phyloP scores from a whole-genome alignment of 225 moss, liverwort and hornwort genomes.

The Asterella californica region DNA sequence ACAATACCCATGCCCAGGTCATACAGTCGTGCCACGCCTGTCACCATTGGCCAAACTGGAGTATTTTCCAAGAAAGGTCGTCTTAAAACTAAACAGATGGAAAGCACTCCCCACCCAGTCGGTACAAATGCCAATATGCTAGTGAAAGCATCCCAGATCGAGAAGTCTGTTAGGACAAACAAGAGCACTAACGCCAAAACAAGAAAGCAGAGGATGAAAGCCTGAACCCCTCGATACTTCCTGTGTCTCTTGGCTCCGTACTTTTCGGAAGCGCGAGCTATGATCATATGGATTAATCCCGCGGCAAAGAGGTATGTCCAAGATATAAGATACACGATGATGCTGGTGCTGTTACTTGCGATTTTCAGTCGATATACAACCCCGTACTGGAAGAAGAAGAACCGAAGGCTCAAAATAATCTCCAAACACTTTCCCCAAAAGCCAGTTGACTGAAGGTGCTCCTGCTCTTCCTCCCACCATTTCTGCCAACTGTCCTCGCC shows the following conservation, averaged over 20 bases:
- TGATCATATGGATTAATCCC: slow-evolving; percentile 55
- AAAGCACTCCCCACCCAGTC: slow-evolving; percentile 85
- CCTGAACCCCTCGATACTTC: slow-evolving; percentile 77
- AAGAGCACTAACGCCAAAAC: slow-evolving; percentile 46
- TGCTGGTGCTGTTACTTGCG: slow-evolving; percentile 68
- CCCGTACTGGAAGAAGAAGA: slow-evolving; percentile 96
- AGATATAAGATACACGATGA: slow-evolving; percentile 77
- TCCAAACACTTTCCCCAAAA: slow-evolving; percentile 82
- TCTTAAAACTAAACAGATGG: slow-evolving; percentile 66
- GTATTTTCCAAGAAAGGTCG: slow-evolving; percentile 58
- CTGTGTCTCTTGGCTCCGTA: slow-evolving; percentile 67
- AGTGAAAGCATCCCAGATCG: slow-evolving; percentile 65
- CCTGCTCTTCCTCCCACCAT: slow-evolving; percentile 93
- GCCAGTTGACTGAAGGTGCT: slow-evolving; percentile 72
- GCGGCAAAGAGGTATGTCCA: slow-evolving; percentile 88
- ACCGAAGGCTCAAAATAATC: slow-evolving; percentile 76
- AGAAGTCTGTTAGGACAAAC: slow-evolving; percentile 62
- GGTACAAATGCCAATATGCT: slow-evolving; percentile 88
- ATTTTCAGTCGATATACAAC: slow-evolving; percentile 86
- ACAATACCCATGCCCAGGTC: slow-evolving; percentile 77
- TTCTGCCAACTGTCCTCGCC: slow-evolving; percentile 72
- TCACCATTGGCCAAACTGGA: slow-evolving; percentile 62
- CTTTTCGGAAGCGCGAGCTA: slow-evolving; percentile 51
- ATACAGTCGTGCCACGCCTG: slow-evolving; percentile 81
- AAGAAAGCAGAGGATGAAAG: slow-evolving; percentile 45